These are phyloP conservation scores for Tuber magnatum DNA, from an alignment of 495 filamentous ascomycete species.

Conservation along the genomic window DNA sequence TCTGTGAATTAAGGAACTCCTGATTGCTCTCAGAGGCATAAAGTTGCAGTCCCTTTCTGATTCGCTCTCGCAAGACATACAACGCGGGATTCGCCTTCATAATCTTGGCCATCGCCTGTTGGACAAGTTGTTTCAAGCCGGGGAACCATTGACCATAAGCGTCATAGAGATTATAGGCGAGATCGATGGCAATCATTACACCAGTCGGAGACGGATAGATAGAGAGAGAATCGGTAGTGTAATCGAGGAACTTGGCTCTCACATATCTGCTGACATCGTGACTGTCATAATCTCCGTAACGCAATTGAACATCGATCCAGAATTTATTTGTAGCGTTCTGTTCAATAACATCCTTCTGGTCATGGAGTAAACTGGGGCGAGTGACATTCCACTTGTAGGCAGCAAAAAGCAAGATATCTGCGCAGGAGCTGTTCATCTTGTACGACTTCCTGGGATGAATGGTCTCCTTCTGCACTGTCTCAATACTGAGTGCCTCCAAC, in stretches of 20 bases:
- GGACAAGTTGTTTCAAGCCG: slow-evolving; percentile 88
- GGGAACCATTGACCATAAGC: slow-evolving; percentile 99
- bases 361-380: slow-evolving; percentile 81
- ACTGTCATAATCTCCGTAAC: slow-evolving; percentile 98
- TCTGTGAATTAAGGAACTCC: slow-evolving; percentile 98
- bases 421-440: slow-evolving; percentile 99
- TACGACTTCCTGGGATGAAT: slow-evolving; percentile 99
- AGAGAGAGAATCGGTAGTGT: slow-evolving; percentile 98
- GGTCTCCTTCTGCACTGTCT: slow-evolving; percentile 98
- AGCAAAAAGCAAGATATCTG: slow-evolving; percentile 94
- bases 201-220: slow-evolving; percentile 98
- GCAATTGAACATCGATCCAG: slow-evolving; percentile 97
- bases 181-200: slow-evolving; percentile 95
- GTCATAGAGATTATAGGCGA: slow-evolving; percentile 97
- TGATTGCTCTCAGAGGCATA: slow-evolving; percentile 99
- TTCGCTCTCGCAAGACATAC: slow-evolving; percentile 95
- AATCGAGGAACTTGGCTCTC: slow-evolving; percentile 96
- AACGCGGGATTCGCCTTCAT: slow-evolving; percentile 99
- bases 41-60: slow-evolving; percentile 94
- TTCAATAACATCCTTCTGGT: slow-evolving; percentile 94
- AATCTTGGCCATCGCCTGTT: slow-evolving; percentile 98
- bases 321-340: slow-evolving; percentile 97
- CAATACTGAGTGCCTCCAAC: slow-evolving; percentile 89
- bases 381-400: slow-evolving; percentile 99
- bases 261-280: slow-evolving; percentile 98